A percentile compares a stretch with the other conserved stretches of the same genome.
These are phyloP conservation scores for Closterium sp. DNA, from an alignment of 139 green algal genomes.

Conservation along the genomic window DNA sequence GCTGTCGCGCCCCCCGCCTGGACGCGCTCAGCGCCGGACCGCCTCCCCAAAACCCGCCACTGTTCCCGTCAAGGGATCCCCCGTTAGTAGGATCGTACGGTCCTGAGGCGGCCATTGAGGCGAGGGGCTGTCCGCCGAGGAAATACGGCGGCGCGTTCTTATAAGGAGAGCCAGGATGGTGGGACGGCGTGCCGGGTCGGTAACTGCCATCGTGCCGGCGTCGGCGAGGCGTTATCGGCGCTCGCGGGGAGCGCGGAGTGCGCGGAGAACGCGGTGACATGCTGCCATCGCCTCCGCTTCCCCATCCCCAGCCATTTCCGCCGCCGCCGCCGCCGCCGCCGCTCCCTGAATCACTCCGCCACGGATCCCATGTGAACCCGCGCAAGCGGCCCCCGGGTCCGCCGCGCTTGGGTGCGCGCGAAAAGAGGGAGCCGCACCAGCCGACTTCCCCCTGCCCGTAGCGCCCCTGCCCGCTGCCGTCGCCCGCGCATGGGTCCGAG, in stretches of 20 bases:
- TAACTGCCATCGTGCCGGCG: not conserved
- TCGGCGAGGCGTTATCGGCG: not conserved
- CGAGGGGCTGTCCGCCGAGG: not conserved
- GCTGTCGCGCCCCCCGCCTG: not conserved
- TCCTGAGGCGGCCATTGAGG: not conserved
- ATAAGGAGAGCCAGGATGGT: not conserved
- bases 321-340: too few species aligned
- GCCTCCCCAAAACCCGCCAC: not conserved
- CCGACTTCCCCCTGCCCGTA: not conserved
- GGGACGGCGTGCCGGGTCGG: not conserved
- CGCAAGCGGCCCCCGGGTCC: not conserved
- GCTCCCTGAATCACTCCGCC: not conserved
- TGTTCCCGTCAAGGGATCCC: not conserved
- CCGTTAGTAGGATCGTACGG: not conserved
- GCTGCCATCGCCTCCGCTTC: not conserved
- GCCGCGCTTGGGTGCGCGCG: not conserved
- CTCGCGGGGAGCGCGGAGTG: not conserved
- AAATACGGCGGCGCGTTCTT: not conserved
- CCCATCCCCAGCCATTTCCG: not conserved
- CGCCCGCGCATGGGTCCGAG: not conserved
- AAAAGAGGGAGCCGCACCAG: not conserved
- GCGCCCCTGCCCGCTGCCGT: not conserved
- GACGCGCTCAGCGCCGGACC: not conserved
- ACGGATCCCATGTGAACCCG: not conserved
- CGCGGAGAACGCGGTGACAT: not conserved